Evolutionary conservation across 805 yeast genomes (phyloP).

Genomic region (Lipomyces spencermartinsiae): DNA sequence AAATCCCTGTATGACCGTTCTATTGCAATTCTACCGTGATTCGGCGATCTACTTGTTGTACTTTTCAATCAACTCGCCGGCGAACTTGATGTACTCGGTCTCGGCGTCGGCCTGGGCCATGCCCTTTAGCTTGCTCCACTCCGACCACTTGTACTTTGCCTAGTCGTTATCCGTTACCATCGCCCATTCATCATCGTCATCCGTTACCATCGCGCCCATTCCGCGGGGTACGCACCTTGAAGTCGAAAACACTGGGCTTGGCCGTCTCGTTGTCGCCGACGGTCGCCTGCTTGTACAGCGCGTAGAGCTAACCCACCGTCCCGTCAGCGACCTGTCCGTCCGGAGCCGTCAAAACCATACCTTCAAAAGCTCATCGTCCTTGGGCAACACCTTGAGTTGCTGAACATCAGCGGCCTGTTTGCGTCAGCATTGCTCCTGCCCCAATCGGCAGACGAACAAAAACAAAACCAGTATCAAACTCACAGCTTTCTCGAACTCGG

Average conservation of each 20-base stretch:
- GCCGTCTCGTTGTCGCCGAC: slow-evolving; percentile 88
- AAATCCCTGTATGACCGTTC: neutral
- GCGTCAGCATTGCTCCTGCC: too few relatives aligned
- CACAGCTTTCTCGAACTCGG: slow-evolving; percentile 53
- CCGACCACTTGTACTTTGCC: slow-evolving; percentile 97
- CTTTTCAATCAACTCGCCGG: slow-evolving; percentile 44
- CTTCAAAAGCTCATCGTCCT: slow-evolving; percentile 82
- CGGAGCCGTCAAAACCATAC: slow-evolving; percentile 35
- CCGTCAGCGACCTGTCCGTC: neutral
- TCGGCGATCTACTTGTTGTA: slow-evolving; percentile 21
- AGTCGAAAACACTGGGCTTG: slow-evolving; percentile 90
- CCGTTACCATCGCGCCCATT: too few relatives aligned
- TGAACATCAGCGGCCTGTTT: slow-evolving; percentile 72
- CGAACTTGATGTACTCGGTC: slow-evolving; percentile 54
- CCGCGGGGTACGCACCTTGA: slow-evolving; percentile 54
- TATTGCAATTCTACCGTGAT: too few relatives aligned
- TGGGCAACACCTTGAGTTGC: slow-evolving; percentile 74
- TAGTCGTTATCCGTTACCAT: slow-evolving; percentile 5
- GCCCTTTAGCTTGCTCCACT: slow-evolving; percentile 92
- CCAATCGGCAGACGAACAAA: too few relatives aligned
- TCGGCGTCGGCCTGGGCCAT: slow-evolving; percentile 90
- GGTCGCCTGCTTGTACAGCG: slow-evolving; percentile 95
- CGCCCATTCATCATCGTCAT: too few relatives aligned
- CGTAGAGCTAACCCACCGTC: slow-evolving; percentile 63
- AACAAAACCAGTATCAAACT: slow-evolving; percentile 9